These are phyloP conservation scores for Ceratocystiopsis sp. DNA, from an alignment of 2,329 filamentous ascomycete species.

Conservation along the genomic window DNA sequence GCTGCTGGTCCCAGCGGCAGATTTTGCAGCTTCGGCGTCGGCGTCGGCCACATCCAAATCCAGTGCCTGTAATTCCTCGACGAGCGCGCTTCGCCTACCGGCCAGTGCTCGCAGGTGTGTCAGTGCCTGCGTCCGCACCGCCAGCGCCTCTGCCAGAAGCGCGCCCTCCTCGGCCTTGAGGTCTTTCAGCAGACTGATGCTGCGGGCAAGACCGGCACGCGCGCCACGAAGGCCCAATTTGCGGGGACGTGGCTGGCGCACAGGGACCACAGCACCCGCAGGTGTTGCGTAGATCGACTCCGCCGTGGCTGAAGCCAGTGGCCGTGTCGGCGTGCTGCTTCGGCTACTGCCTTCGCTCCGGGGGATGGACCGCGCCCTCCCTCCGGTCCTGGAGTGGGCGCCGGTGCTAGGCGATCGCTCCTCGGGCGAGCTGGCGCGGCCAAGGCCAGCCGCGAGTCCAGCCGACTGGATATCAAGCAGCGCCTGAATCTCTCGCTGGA, in stretches of 20 bases:
- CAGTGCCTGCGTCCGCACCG: conserved; percentile 38
- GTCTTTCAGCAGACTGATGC: conserved; percentile 45
- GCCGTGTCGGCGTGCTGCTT: conserved; percentile 21
- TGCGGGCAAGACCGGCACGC: conserved; percentile 44
- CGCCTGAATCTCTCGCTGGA: conserved; percentile 30
- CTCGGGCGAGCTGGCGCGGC: conserved; percentile 9
- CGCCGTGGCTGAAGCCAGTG: background rate
- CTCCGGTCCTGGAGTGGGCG: no score
- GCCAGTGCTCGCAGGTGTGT: conserved; percentile 36
- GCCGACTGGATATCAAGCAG: conserved; percentile 32
- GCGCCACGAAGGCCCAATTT: conserved; percentile 42
- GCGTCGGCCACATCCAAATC: conserved; percentile 28
- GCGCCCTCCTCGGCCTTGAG: conserved; percentile 54
- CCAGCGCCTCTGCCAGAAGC: conserved; percentile 38
- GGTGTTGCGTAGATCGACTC: background rate
- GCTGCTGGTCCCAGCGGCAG: no score
- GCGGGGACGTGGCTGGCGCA: conserved; percentile 37
- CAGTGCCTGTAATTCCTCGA: conserved; percentile 33
- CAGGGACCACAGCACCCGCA: conserved; percentile 37
- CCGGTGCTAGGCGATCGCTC: conserved; percentile 15
- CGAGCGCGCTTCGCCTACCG: conserved; percentile 31
- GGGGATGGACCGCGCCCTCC: background rate
- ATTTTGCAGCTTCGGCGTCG: no score
- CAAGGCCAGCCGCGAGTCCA: conserved; percentile 23
- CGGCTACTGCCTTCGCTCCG: background rate